phyloP scores from a whole-genome alignment of 371 early-diverging fungal genomes.

The Zancudomyces culisetae region DNA sequence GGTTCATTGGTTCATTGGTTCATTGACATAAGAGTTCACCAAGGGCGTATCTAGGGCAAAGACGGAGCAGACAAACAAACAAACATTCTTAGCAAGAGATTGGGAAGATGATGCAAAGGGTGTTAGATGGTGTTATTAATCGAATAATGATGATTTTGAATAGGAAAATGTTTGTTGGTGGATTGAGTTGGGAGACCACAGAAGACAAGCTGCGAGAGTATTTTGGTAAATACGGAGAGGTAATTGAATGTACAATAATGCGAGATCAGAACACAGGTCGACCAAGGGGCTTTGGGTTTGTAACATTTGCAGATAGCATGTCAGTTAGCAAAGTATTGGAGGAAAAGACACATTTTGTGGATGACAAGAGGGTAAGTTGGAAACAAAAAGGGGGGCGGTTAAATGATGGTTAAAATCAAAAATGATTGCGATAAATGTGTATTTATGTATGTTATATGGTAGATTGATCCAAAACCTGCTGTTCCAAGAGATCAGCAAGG shows the following conservation, averaged over 20 bases:
- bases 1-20: too few species aligned
- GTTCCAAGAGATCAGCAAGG: constrained; percentile 44
- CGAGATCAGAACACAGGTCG: constrained; percentile 54
- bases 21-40: too few species aligned
- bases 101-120: too few species aligned
- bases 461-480: constrained; percentile 73
- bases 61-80: too few species aligned
- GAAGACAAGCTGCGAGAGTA: constrained; percentile 55
- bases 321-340: constrained; percentile 52
- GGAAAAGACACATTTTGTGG: constrained; percentile 46
- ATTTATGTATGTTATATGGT: not conserved
- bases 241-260: constrained; percentile 63
- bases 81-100: too few species aligned
- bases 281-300: constrained; percentile 80
- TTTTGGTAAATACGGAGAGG: constrained; percentile 51
- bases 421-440: not conserved
- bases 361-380: constrained; percentile 38
- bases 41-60: too few species aligned
- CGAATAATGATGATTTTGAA: too few species aligned
- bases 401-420: not conserved
- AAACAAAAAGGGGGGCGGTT: not conserved
- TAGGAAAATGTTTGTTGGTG: constrained; percentile 84
- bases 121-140: too few species aligned
- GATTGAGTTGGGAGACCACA: constrained; percentile 80
- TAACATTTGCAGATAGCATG: constrained; percentile 49